Conservation (phyloP, 176 grass and related monocot genomes). For the Rhynchospora tenuis region DNA sequence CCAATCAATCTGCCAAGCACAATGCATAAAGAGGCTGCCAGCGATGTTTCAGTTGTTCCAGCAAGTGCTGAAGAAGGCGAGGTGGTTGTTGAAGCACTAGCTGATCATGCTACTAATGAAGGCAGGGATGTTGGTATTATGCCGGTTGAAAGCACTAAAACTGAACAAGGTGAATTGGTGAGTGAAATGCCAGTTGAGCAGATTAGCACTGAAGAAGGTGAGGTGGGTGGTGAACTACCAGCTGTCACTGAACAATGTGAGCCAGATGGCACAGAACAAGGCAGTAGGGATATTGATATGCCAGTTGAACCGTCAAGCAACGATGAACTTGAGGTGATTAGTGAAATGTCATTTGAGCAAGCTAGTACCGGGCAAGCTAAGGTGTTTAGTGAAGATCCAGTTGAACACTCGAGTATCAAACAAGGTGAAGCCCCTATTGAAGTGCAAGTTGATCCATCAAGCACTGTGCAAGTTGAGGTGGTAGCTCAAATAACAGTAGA, state of each 20-base stretch:
- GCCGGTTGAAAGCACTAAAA: background rate
- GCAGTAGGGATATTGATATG: background rate
- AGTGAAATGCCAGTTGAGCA: background rate
- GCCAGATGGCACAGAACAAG: constrained; percentile 6
- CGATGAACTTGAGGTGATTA: background rate
- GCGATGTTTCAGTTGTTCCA: constrained; percentile 12
- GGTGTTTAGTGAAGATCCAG: constrained; percentile 4
- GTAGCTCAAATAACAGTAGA: background rate
- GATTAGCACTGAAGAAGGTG: constrained; percentile 11
- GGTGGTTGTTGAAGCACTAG: background rate
- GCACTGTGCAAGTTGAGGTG: background rate
- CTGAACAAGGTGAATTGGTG: background rate
- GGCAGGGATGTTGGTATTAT: background rate
- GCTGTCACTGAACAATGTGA: constrained; percentile 7
- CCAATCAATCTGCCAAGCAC: no score
- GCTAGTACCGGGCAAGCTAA: background rate
- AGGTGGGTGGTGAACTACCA: background rate
- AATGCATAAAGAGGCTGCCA: constrained; percentile 23
- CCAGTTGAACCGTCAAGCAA: background rate
- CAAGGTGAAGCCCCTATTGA: background rate
- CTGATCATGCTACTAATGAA: background rate
- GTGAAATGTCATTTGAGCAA: constrained; percentile 2
- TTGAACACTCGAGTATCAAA: constrained; percentile 1
- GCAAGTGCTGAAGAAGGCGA: background rate
- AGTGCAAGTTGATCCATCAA: background rate